These are phyloP conservation scores for Trichothecium sympodiale DNA, from an alignment of 2,329 filamentous ascomycete genomes.

Conservation along the genomic window DNA sequence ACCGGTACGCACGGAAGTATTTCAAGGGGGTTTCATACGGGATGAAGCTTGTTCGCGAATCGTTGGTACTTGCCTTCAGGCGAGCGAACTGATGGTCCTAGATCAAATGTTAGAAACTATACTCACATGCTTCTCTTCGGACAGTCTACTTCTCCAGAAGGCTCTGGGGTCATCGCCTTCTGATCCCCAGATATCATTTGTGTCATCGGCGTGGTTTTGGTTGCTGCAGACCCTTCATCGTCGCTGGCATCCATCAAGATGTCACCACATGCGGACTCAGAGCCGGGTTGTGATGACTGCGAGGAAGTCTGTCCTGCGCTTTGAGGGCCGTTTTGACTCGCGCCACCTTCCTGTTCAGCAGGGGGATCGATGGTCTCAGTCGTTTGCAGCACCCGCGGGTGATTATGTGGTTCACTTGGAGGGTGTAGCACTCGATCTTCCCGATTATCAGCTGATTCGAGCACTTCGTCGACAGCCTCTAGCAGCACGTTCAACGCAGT, in stretches of 20 bases:
- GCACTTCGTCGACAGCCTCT: too few relatives aligned
- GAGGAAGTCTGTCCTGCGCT: too few relatives aligned
- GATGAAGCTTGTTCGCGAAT: conserved; percentile 12
- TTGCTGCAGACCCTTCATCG: conserved; percentile 13
- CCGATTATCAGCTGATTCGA: too few relatives aligned
- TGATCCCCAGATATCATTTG: conserved; percentile 20
- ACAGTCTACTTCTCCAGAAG: conserved; percentile 32
- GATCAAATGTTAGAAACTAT: too few relatives aligned
- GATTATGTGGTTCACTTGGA: too few relatives aligned
- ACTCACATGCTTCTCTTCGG: conserved; percentile 9
- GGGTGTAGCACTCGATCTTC: too few relatives aligned
- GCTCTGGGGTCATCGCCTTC: conserved; percentile 12
- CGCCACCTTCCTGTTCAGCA: too few relatives aligned
- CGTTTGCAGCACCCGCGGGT: too few relatives aligned
- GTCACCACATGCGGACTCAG: conserved; percentile 10
- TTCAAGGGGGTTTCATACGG: conserved; percentile 78
- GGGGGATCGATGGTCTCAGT: too few relatives aligned
- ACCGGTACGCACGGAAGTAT: conserved; percentile 79
- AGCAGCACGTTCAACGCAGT: too few relatives aligned
- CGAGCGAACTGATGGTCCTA: background rate
- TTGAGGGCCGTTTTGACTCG: too few relatives aligned
- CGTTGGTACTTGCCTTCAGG: background rate
- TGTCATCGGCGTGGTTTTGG: conserved; percentile 11
- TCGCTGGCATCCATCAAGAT: conserved; percentile 14
- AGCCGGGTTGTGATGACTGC: background rate